These are phyloP conservation scores for Erodium texanum DNA, from an alignment of 441 rosid species.

Conservation along the genomic window DNA sequence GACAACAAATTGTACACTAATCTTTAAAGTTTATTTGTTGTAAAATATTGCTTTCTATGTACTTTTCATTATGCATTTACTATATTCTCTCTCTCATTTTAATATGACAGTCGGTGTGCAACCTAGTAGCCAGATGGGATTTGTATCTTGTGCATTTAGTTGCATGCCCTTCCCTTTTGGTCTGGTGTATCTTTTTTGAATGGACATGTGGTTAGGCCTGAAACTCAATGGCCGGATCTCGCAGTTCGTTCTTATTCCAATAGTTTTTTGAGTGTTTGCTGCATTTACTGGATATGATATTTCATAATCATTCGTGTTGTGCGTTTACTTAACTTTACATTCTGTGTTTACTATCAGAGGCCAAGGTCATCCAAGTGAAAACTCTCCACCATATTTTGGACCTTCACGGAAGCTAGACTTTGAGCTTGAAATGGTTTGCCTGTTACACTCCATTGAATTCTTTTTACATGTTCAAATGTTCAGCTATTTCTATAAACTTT, in stretches of 20 bases:
- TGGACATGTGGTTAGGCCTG: background rate
- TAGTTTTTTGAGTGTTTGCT: background rate
- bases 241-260: background rate
- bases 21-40: background rate
- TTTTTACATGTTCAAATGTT: background rate
- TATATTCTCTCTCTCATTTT: background rate
- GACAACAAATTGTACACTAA: background rate
- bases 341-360: conserved; percentile 49
- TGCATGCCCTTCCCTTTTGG: background rate
- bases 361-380: conserved; percentile 65
- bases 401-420: conserved; percentile 84
- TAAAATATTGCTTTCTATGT: background rate
- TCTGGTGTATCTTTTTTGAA: background rate
- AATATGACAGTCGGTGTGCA: too few relatives aligned
- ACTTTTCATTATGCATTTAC: background rate
- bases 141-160: too few relatives aligned
- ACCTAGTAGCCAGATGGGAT: too few relatives aligned
- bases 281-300: background rate
- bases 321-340: background rate
- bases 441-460: too few relatives aligned
- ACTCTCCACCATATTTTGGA: conserved; percentile 72
- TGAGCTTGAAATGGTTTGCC: conserved; percentile 88
- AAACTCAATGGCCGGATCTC: background rate
- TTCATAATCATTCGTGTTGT: background rate
- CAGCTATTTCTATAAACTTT: background rate